Evolutionary conservation across 129 eudicot species (phyloP), one percentile per base, ranked within the genome.

Genomic region (Artemisia argyi): DNA sequence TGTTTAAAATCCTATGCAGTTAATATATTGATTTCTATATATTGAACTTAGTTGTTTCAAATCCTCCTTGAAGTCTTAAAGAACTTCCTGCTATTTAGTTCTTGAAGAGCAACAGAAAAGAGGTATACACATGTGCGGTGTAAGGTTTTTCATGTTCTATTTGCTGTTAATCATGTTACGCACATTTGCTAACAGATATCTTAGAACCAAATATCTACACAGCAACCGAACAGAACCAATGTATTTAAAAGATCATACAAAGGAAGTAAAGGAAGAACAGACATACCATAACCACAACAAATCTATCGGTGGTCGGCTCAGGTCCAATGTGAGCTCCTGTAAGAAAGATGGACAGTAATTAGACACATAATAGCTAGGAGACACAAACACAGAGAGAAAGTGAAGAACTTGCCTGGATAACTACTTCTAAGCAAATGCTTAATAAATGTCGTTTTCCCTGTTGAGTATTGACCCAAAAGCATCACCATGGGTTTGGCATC

Each of bases 401-500:
- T 19, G 59, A 7, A 18, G 3, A 49, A 59, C 85, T 60, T 72
- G 79, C 98, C 98, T 74, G 99, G 99, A 81, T 94, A 94, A 71
- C 90, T 89, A 61, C 85, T 82, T 79, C 74, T 83, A 66, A 94
- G 96, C 79, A 94, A 78, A 86, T 94, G 99, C 52, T 94, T 94
- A 18, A 94, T 90, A 65, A 94, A 94, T 66, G 99, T 94, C 26
- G 97, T 94, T 81, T 94, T 94, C 28, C 99, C 99, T 3, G 99
- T 94, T 65, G 99, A 94, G 71, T 94, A 94, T 66, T 94, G 99
- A 70, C 99, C 99, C 88, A 94, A 71, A 72, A 94, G 96, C 99
- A 94, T 94, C 71, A 94, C 99, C 99, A 94, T 94, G 15, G 99
- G 99, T 74, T 94, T 94, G 2, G 99, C 99, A 66, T 94, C 99